A percentile compares a stretch with the other conserved stretches of the same genome.
phyloP scores from a whole-genome alignment of 1,139 yeast genomes.

The Barnettozyma hawaiiensis region DNA sequence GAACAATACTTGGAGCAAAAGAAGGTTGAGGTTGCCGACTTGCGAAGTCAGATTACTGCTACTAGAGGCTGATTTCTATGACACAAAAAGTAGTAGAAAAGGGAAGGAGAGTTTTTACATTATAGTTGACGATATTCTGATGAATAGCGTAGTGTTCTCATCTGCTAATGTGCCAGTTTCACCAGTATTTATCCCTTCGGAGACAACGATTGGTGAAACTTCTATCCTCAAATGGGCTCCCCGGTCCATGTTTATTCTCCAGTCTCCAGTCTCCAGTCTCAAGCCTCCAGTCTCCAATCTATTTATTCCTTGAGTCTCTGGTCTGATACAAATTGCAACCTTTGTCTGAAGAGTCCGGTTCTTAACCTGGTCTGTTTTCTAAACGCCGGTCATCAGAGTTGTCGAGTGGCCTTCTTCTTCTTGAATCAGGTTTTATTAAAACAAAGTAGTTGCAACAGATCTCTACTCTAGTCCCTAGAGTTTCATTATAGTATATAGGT shows the following conservation, averaged over 20 bases:
- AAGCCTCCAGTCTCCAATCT: no score
- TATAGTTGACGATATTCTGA: background rate
- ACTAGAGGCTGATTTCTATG: constrained; percentile 13
- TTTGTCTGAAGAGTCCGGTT: no score
- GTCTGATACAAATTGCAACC: no score
- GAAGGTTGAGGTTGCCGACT: constrained; percentile 39
- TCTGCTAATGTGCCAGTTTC: background rate
- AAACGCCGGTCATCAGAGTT: no score
- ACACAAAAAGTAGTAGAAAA: background rate
- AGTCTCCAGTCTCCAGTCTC: background rate
- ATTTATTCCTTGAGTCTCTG: no score
- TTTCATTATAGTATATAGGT: no score
- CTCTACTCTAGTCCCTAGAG: no score
- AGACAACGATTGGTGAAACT: background rate
- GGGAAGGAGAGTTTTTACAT: background rate
- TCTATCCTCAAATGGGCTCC: background rate
- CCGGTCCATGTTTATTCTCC: background rate
- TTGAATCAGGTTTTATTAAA: no score
- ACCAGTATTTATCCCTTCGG: background rate
- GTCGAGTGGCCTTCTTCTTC: no score
- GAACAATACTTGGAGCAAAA: constrained; percentile 47
- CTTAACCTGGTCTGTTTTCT: no score
- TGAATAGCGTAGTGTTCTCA: background rate
- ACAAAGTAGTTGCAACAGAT: no score
- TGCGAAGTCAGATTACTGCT: constrained; percentile 36